Evolutionary conservation across 208 protist genomes (phyloP).

Genomic region (Leishmania aethiopica): DNA sequence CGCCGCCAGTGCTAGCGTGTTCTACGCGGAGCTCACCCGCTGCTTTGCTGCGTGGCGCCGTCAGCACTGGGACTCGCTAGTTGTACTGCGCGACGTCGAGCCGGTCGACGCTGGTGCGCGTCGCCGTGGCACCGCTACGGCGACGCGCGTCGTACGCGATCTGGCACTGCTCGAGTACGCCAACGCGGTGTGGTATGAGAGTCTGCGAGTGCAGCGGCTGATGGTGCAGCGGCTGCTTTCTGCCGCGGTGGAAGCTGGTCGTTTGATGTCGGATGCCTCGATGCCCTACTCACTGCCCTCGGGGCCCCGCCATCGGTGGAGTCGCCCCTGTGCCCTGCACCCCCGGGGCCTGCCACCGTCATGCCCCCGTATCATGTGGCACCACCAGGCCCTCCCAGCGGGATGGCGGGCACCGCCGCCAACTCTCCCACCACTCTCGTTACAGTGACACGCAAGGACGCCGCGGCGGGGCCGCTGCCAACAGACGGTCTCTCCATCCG

Average conservation of each 20-base stretch:
- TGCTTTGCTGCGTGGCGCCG: slow-evolving; percentile 38
- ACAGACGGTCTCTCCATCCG: not conserved
- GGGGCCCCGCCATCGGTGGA: slow-evolving; percentile 7
- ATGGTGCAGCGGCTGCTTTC: slow-evolving; percentile 49
- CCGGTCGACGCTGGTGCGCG: not conserved
- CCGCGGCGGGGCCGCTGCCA: not conserved
- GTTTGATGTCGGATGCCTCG: slow-evolving; percentile 9
- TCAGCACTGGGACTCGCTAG: slow-evolving; percentile 35
- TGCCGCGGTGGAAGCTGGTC: slow-evolving; percentile 3
- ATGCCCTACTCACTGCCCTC: slow-evolving; percentile 12
- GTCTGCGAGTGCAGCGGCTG: slow-evolving; percentile 68
- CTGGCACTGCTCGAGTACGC: slow-evolving; percentile 24
- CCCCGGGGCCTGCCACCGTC: not conserved
- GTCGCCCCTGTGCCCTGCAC: not conserved
- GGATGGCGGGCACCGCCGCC: not conserved
- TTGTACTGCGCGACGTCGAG: slow-evolving; percentile 15
- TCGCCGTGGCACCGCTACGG: not conserved
- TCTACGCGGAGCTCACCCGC: slow-evolving; percentile 35
- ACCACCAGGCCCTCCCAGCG: not conserved
- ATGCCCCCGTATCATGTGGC: not conserved
- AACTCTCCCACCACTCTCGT: not conserved
- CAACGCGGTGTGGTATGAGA: slow-evolving; percentile 55
- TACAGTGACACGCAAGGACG: not conserved
- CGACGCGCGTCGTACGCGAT: slow-evolving; percentile 16
- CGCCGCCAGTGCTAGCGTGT: slow-evolving; percentile 5